A percentile compares a stretch with the other conserved stretches of the same genome.
These are phyloP conservation scores for Friedmanniomyces endolithicus DNA, from an alignment of 495 filamentous ascomycete species.

Conservation along the genomic window DNA sequence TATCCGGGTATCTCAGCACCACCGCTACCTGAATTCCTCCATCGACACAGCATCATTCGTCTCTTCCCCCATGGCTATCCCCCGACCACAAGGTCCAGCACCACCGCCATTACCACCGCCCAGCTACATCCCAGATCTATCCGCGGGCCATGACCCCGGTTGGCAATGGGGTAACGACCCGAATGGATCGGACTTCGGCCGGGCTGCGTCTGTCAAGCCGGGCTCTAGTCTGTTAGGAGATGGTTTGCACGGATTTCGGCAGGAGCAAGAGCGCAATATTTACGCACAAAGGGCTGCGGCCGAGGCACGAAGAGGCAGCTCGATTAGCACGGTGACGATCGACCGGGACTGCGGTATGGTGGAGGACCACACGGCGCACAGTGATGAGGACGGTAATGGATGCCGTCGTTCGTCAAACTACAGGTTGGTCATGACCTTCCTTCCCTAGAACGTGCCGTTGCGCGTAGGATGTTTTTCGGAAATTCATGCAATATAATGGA, in stretches of 20 bases:
- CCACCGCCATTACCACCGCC: slow-evolving; percentile 57
- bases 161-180: slow-evolving; percentile 45
- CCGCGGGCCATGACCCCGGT: slow-evolving; percentile 45
- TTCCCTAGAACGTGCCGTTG: no score
- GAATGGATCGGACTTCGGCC: slow-evolving; percentile 15
- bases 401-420: slow-evolving; percentile 6
- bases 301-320: slow-evolving; percentile 26
- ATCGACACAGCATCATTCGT: neutral
- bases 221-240: slow-evolving; percentile 44
- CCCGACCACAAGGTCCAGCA: slow-evolving; percentile 34
- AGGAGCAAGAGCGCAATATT: slow-evolving; percentile 36
- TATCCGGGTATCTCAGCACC: slow-evolving; percentile 16
- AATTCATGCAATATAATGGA: no score
- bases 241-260: slow-evolving; percentile 31
- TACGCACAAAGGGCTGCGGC: slow-evolving; percentile 25
- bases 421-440: slow-evolving; percentile 1
- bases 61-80: slow-evolving; percentile 45
- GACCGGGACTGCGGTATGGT: slow-evolving; percentile 15
- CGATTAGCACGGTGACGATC: slow-evolving; percentile 28
- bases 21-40: slow-evolving; percentile 7
- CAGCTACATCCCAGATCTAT: slow-evolving; percentile 40
- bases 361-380: slow-evolving; percentile 22
- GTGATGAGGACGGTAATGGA: slow-evolving; percentile 37
- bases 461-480: no score
- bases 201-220: slow-evolving; percentile 30